phyloP scores from a whole-genome alignment of 345 rosid genomes.

The Lepidium africanum region DNA sequence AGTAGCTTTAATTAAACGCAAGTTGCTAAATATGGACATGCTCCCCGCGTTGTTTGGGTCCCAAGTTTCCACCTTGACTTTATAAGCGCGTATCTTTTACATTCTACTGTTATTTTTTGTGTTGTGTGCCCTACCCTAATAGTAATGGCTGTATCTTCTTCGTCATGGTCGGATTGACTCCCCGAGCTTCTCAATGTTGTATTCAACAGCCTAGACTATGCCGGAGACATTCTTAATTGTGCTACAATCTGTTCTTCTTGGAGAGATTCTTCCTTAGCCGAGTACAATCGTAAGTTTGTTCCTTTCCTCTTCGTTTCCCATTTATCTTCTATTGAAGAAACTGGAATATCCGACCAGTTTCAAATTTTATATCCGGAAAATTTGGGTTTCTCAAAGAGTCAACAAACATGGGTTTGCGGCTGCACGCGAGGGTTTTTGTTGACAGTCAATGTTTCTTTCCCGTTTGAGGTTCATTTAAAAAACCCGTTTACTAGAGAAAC shows the following conservation, averaged over 20 bases:
- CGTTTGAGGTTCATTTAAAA: neutral
- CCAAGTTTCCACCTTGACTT: neutral
- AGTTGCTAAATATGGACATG: neutral
- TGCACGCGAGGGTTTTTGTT: constrained; percentile 1
- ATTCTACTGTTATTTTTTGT: no score
- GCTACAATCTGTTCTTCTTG: constrained; percentile 17
- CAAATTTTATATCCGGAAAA: neutral
- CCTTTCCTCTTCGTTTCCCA: constrained; percentile 9
- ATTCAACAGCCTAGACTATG: neutral
- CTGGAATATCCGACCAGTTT: neutral
- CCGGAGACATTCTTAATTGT: constrained; percentile 1
- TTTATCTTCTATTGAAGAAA: neutral
- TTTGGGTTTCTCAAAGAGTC: neutral
- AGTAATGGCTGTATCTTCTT: neutral
- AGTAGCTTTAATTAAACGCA: neutral
- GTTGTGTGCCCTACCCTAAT: no score
- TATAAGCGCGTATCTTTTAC: neutral
- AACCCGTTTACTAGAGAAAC: neutral
- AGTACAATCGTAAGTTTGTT: constrained; percentile 10
- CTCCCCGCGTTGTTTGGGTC: neutral
- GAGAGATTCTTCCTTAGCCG: constrained; percentile 6
- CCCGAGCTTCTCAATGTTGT: constrained; percentile 15
- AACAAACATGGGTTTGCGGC: constrained; percentile 11
- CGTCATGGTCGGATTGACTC: constrained; percentile 11
- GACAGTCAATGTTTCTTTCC: constrained; percentile 11